Conservation (phyloP, 192 early-diverging fungal genomes). For the Podila clonocystis region DNA sequence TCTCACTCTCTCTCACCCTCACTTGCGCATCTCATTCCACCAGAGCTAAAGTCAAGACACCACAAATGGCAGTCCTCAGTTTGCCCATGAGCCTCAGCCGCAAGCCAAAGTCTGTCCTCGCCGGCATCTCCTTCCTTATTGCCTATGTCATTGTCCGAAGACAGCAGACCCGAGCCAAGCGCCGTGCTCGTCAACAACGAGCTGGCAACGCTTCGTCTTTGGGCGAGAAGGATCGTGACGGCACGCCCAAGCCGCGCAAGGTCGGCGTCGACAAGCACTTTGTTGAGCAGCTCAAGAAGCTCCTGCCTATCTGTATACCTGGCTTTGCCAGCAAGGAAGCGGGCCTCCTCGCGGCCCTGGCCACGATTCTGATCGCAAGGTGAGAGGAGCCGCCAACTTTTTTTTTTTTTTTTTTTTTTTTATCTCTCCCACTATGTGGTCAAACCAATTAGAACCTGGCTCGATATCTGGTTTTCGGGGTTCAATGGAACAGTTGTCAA, state of each 20-base stretch:
- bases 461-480: constrained; percentile 72
- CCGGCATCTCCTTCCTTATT: constrained; percentile 36
- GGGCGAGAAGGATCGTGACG: constrained; percentile 23
- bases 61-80: constrained; percentile 17
- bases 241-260: constrained; percentile 31
- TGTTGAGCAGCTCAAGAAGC: constrained; percentile 62
- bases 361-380: constrained; percentile 64
- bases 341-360: constrained; percentile 54
- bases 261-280: constrained; percentile 68
- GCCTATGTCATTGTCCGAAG: constrained; percentile 38
- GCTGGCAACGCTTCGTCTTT: constrained; percentile 6
- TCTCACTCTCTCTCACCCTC: not conserved
- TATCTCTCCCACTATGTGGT: too few relatives aligned
- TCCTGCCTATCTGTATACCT: constrained; percentile 70
- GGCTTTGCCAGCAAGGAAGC: constrained; percentile 62
- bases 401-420: constrained; percentile 30
- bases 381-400: constrained; percentile 1
- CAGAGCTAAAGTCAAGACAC: not conserved
- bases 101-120: constrained; percentile 24
- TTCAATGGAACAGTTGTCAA: constrained; percentile 80
- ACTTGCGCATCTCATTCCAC: constrained; percentile 1
- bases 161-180: constrained; percentile 33
- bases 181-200: constrained; percentile 35
- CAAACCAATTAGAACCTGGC: constrained; percentile 57
- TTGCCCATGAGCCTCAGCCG: constrained; percentile 27